phyloP scores from a whole-genome alignment of 164 flowering plant genomes.

The Magnolia kwangsiensis region DNA sequence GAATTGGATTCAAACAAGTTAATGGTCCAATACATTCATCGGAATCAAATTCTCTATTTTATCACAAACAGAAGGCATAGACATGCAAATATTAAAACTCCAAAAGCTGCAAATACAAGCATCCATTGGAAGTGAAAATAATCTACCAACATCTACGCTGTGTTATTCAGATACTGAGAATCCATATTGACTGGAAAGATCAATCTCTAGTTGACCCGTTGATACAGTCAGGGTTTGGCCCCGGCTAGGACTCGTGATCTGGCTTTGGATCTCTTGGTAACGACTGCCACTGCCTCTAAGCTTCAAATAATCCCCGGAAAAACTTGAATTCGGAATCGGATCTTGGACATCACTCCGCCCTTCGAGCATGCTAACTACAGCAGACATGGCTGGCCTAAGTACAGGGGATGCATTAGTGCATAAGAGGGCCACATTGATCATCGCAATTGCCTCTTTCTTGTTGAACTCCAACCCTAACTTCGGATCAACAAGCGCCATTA shows the following conservation, averaged over 20 bases:
- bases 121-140: no score
- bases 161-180: slow-evolving; percentile 22
- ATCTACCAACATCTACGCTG: not conserved
- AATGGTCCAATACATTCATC: no score
- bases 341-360: slow-evolving; percentile 28
- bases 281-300: slow-evolving; percentile 9
- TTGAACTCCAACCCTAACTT: slow-evolving; percentile 33
- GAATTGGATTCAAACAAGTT: no score
- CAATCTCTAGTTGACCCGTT: slow-evolving; percentile 26
- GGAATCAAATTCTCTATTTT: no score
- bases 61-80: no score
- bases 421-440: slow-evolving; percentile 40
- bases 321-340: slow-evolving; percentile 3
- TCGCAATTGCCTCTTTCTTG: slow-evolving; percentile 29
- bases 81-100: no score
- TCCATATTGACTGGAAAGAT: slow-evolving; percentile 32
- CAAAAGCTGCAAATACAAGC: no score
- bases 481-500: slow-evolving; percentile 46
- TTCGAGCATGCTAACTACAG: slow-evolving; percentile 59
- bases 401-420: slow-evolving; percentile 40
- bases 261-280: slow-evolving; percentile 7
- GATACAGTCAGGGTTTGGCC: slow-evolving; percentile 13
- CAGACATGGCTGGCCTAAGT: slow-evolving; percentile 51
- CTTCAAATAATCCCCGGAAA: slow-evolving; percentile 9
- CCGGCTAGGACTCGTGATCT: not conserved